Evolutionary conservation across 1,284 basidiomycete species (phyloP), one percentile per base, ranked within the genome.

Genomic region (Ganoderma sinense): DNA sequence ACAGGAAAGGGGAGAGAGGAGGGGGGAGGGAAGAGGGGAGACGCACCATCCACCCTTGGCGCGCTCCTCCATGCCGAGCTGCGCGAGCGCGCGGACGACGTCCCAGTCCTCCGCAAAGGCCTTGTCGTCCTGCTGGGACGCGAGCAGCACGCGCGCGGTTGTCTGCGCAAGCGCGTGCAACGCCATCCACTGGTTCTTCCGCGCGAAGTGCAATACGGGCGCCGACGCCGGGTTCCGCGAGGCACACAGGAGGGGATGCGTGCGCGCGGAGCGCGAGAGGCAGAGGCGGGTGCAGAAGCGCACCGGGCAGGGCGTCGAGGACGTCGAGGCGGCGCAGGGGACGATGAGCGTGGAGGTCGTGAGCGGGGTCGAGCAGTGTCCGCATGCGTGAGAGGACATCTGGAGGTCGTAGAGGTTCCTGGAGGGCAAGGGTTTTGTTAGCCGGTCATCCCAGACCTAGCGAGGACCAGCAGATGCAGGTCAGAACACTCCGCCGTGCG

Each of bases 211-310:
- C n/a, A 94, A 76, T 3, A 96, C 84, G 0, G 88, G 85, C 3
- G 82, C 79, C 1, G 87, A 89, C 6, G 87, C 88, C 0, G 93
- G 92, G 76, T 96, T 97, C 67, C 90, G 88, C 0, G 88, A 84
- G 0, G 89, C 84, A 75, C 95, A 97, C 11, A 97, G 84, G 1
- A 97, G 82, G 0, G 90, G 87, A 72, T 96, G 94, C 10, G 87
- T 87, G 66, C 85, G 86, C 0, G 84, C 85, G 5, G 88, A 87
- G 23, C 91, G 87, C 8, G 86, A 79, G 18, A 89, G 85, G 77
- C 95, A 97, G 0, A 94, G 85, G 4, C 92, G 87, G 72, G 89
- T 94, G 82, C 95, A 97, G 82, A 95, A 97, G 51, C 88, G 83
- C 10, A 89, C 87, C 16, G 87, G 83, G 75, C 93, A 94, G 29